Conservation (phyloP, 2,329 filamentous ascomycete species). For the Sporothrix variecibatus region DNA sequence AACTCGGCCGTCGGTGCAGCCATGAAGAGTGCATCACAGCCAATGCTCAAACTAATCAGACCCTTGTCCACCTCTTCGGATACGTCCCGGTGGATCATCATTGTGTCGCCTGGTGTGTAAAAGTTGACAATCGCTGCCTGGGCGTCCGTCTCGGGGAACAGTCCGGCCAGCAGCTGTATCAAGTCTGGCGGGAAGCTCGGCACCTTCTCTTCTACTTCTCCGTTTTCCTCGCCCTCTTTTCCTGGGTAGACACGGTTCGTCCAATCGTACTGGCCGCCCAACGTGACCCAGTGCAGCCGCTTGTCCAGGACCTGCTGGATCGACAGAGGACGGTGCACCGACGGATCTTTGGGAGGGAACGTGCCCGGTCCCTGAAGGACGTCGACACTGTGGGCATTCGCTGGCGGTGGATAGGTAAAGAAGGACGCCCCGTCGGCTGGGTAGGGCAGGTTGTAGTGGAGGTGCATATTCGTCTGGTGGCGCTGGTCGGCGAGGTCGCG, state of each 20-base stretch:
- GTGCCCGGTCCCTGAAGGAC: slow-evolving; percentile 56
- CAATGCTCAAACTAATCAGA: slow-evolving; percentile 82
- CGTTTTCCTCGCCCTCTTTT: slow-evolving; percentile 43
- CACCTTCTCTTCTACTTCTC: slow-evolving; percentile 34
- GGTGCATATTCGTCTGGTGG: slow-evolving; percentile 79
- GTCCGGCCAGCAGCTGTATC: slow-evolving; percentile 61
- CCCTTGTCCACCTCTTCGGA: slow-evolving; percentile 80
- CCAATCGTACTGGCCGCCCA: slow-evolving; percentile 97
- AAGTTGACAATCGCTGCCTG: slow-evolving; percentile 94
- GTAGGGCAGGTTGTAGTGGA: slow-evolving; percentile 41
- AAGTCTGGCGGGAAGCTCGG: slow-evolving; percentile 71
- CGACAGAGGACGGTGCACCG: slow-evolving; percentile 72
- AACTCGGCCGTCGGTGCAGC: slow-evolving; percentile 60
- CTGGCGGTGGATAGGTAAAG: slow-evolving; percentile 52
- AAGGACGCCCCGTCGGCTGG: slow-evolving; percentile 47
- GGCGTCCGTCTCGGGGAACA: slow-evolving; percentile 77
- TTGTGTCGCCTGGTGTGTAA: slow-evolving; percentile 85
- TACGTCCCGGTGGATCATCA: slow-evolving; percentile 92
- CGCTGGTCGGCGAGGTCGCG: slow-evolving; percentile 66
- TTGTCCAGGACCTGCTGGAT: slow-evolving; percentile 71
- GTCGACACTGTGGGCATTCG: slow-evolving; percentile 47
- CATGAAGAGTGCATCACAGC: slow-evolving; percentile 88
- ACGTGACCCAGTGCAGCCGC: slow-evolving; percentile 88
- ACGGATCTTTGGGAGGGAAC: slow-evolving; percentile 68
- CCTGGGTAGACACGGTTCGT: slow-evolving; percentile 78